A percentile compares a stretch with the other conserved stretches of the same genome.
phyloP scores from a whole-genome alignment of 306 rosid genomes.

The Astragalus glycyphyllos region DNA sequence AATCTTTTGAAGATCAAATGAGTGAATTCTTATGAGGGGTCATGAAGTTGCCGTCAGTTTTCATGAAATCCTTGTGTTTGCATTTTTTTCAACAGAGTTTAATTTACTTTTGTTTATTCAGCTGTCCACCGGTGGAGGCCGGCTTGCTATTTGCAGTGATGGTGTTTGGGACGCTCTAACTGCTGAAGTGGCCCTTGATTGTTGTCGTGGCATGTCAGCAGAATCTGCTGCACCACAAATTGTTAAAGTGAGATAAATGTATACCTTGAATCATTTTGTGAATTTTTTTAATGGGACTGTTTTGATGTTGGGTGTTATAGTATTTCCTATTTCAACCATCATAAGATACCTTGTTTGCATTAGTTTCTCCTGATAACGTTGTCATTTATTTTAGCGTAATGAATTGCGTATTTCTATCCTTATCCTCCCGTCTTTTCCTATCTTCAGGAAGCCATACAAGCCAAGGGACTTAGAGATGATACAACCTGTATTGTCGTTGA shows the following conservation, averaged over 20 bases:
- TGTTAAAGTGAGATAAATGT: slow-evolving; percentile 71
- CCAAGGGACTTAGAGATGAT: slow-evolving; percentile 99
- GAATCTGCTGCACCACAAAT: slow-evolving; percentile 90
- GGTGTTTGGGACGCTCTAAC: slow-evolving; percentile 97
- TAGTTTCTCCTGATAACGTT: slow-evolving; percentile 27
- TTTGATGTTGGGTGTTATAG: slow-evolving; percentile 16
- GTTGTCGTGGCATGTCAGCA: slow-evolving; percentile 86
- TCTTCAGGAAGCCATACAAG: slow-evolving; percentile 84
- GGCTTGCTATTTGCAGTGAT: slow-evolving; percentile 93
- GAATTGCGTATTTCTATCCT: not conserved
- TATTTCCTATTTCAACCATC: slow-evolving; percentile 27
- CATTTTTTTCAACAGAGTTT: not conserved
- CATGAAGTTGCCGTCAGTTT: slow-evolving; percentile 24
- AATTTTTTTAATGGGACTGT: slow-evolving; percentile 29
- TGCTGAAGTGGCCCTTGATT: slow-evolving; percentile 81
- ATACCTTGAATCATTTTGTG: slow-evolving; percentile 13
- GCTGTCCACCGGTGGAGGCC: slow-evolving; percentile 92
- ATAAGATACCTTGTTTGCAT: slow-evolving; percentile 33
- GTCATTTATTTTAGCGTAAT: not conserved
- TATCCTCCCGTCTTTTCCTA: slow-evolving; percentile 29
- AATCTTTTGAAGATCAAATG: slow-evolving; percentile 34
- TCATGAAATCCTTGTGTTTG: not conserved
- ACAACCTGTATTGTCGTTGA: slow-evolving; percentile 95
- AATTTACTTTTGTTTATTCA: slow-evolving; percentile 51
- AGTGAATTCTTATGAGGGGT: slow-evolving; percentile 24